Percentiles rank a stretch among this genome's conserved stretches.
These are phyloP conservation scores for Exobasidium cylindrosporum DNA, from an alignment of 1,284 basidiomycete species.

Conservation along the genomic window DNA sequence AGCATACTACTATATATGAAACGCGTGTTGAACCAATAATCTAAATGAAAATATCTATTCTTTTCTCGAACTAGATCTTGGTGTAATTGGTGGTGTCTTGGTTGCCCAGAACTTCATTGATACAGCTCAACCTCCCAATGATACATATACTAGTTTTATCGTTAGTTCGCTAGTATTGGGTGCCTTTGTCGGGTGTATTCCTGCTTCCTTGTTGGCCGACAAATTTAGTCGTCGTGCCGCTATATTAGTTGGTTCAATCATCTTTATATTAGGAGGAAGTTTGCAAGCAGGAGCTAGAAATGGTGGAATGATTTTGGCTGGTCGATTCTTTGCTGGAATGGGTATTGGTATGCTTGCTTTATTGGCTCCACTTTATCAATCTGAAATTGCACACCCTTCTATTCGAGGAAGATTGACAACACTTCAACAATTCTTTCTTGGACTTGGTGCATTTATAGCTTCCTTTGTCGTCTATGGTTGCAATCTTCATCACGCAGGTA, in stretches of 20 bases:
- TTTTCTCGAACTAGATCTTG: slow-evolving; percentile 58
- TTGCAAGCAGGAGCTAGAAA: slow-evolving; percentile 61
- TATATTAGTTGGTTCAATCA: slow-evolving; percentile 56
- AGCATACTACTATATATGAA: no score
- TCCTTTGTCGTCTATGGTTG: slow-evolving; percentile 58
- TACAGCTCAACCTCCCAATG: slow-evolving; percentile 35
- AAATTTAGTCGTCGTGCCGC: slow-evolving; percentile 52
- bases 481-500: slow-evolving; percentile 45
- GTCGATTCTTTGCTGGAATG: slow-evolving; percentile 64
- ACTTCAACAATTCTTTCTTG: slow-evolving; percentile 64
- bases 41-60: no score
- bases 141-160: slow-evolving; percentile 58
- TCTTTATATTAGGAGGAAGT: slow-evolving; percentile 62
- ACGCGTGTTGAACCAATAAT: no score
- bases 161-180: slow-evolving; percentile 52
- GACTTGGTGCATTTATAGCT: slow-evolving; percentile 59
- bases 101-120: slow-evolving; percentile 57
- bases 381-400: slow-evolving; percentile 66
- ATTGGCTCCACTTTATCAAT: slow-evolving; percentile 64
- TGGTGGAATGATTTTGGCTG: slow-evolving; percentile 65
- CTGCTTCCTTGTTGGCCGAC: slow-evolving; percentile 54
- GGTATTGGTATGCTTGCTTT: slow-evolving; percentile 63
- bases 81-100: slow-evolving; percentile 58
- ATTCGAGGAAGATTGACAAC: slow-evolving; percentile 66
- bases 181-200: slow-evolving; percentile 55